These are phyloP conservation scores for Alternaria tenuissima DNA, from an alignment of 2,329 filamentous ascomycete genomes.

Conservation along the genomic window DNA sequence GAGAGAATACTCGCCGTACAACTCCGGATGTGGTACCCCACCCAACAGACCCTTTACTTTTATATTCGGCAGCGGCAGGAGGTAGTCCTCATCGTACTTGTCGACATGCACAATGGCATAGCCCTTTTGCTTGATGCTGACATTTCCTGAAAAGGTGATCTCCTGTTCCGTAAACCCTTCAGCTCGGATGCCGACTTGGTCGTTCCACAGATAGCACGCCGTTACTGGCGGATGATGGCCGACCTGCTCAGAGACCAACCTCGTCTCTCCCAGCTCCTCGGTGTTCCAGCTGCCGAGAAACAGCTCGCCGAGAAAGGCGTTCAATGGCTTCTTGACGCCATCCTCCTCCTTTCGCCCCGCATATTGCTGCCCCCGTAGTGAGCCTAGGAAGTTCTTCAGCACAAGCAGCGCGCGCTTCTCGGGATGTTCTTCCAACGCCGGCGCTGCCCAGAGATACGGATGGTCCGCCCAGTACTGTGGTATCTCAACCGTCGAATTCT, in stretches of 20 bases:
- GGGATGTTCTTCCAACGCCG: constrained; percentile 52
- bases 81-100: constrained; percentile 54
- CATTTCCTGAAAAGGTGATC: constrained; percentile 56
- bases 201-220: constrained; percentile 58
- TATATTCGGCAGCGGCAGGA: constrained; percentile 56
- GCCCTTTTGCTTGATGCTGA: constrained; percentile 58
- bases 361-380: constrained; percentile 59
- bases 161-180: constrained; percentile 58
- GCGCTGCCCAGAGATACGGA: constrained; percentile 56
- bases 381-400: constrained; percentile 60
- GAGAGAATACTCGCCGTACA: constrained; percentile 53
- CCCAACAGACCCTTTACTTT: constrained; percentile 57
- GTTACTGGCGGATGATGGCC: constrained; percentile 58
- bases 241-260: constrained; percentile 56
- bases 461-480: constrained; percentile 59
- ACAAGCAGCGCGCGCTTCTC: constrained; percentile 56
- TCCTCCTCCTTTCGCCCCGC: constrained; percentile 53
- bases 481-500: constrained; percentile 57
- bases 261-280: constrained; percentile 50
- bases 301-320: constrained; percentile 60
- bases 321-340: constrained; percentile 61
- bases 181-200: constrained; percentile 53
- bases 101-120: constrained; percentile 57
- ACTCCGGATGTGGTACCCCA: constrained; percentile 56
- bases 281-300: constrained; percentile 52